phyloP scores from a whole-genome alignment of 2,329 filamentous ascomycete species.

The Verticillium alfalfae region DNA sequence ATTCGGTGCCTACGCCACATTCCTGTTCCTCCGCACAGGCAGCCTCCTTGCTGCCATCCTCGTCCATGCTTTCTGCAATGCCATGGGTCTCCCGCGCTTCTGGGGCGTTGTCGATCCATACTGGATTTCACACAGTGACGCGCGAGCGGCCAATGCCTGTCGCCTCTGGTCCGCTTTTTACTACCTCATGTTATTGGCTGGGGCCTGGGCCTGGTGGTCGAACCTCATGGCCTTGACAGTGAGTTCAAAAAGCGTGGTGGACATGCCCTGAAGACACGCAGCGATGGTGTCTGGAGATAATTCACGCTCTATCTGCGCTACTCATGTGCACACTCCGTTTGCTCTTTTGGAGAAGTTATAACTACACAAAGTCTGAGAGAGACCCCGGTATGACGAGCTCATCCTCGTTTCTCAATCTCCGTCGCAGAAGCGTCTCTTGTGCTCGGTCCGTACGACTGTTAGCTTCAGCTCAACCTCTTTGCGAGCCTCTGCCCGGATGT shows the following conservation, averaged over 20 bases:
- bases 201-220: constrained; percentile 66
- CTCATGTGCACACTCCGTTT: neutral
- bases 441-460: constrained; percentile 27
- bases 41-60: constrained; percentile 70
- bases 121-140: constrained; percentile 20
- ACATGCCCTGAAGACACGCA: neutral
- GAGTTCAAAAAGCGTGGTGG: constrained; percentile 44
- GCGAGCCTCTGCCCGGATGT: constrained; percentile 44
- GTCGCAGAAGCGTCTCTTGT: constrained; percentile 29
- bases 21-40: constrained; percentile 80
- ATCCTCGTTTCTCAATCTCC: constrained; percentile 28
- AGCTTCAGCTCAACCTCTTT: constrained; percentile 41
- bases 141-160: neutral
- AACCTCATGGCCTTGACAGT: constrained; percentile 69
- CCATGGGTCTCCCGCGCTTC: constrained; percentile 79
- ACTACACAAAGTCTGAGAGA: constrained; percentile 23
- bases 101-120: constrained; percentile 69
- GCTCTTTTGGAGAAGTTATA: neutral
- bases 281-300: neutral
- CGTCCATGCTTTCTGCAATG: constrained; percentile 88
- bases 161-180: constrained; percentile 68
- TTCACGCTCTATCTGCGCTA: neutral
- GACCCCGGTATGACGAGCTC: constrained; percentile 42
- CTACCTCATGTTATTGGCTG: constrained; percentile 69
- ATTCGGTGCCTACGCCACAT: constrained; percentile 91